phyloP scores from a whole-genome alignment of 768 basidiomycete genomes.

The Lactifluus subvellereus region DNA sequence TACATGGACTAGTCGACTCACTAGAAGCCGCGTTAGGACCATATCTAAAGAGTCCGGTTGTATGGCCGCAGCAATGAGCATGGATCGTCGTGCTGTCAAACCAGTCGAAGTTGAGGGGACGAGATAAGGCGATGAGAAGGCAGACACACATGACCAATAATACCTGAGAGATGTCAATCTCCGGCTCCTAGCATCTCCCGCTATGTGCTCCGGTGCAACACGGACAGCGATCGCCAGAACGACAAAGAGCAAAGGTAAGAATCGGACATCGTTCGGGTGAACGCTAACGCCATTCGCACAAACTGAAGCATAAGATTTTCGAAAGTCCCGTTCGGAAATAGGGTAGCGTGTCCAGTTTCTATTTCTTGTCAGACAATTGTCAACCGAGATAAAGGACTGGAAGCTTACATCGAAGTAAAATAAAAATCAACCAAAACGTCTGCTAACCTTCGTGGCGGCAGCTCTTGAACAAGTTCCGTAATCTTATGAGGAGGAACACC shows the following conservation, averaged over 20 bases:
- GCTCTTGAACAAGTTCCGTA: slow-evolving; percentile 80
- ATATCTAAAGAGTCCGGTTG: slow-evolving; percentile 90
- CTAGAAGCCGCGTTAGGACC: slow-evolving; percentile 84
- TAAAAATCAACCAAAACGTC: slow-evolving; percentile 81
- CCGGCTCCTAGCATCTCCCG: slow-evolving; percentile 68
- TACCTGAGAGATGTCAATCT: slow-evolving; percentile 81
- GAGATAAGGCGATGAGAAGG: slow-evolving; percentile 5
- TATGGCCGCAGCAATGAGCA: slow-evolving; percentile 88
- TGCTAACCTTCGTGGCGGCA: slow-evolving; percentile 71
- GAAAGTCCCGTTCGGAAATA: slow-evolving; percentile 78
- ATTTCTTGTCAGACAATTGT: slow-evolving; percentile 19
- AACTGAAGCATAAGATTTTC: slow-evolving; percentile 61
- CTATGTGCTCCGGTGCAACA: slow-evolving; percentile 79
- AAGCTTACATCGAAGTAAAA: slow-evolving; percentile 60
- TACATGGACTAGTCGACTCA: slow-evolving; percentile 26
- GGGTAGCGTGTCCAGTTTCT: slow-evolving; percentile 96
- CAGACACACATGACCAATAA: slow-evolving; percentile 87
- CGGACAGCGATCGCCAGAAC: slow-evolving; percentile 84
- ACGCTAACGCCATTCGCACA: slow-evolving; percentile 56
- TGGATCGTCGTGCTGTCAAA: slow-evolving; percentile 67
- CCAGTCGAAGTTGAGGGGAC: slow-evolving; percentile 20
- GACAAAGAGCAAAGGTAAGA: slow-evolving; percentile 88
- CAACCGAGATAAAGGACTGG: background rate
- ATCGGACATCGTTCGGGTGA: slow-evolving; percentile 73
- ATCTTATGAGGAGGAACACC: slow-evolving; percentile 89